phyloP scores from a whole-genome alignment of 2,329 filamentous ascomycete species.

The Coniosporium uncinatum region DNA sequence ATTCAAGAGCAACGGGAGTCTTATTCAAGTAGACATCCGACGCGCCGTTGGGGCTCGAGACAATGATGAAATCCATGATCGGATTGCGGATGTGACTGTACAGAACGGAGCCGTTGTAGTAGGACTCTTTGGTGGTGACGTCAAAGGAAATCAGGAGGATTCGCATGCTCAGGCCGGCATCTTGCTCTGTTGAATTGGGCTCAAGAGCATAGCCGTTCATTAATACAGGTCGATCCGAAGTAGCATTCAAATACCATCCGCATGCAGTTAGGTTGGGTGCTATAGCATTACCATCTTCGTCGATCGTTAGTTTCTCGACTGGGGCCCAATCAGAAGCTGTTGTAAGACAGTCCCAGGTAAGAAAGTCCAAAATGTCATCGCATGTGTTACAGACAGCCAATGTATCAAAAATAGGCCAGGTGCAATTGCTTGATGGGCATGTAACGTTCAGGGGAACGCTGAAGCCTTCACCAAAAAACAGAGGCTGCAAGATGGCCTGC shows the following conservation, averaged over 20 bases:
- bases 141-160: background rate
- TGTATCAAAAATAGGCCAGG: background rate
- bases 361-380: no score
- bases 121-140: background rate
- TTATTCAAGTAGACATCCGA: background rate
- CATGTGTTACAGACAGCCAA: background rate
- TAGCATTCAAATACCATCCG: constrained; percentile 6
- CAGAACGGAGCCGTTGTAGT: constrained; percentile 2
- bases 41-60: background rate
- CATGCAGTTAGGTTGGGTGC: constrained; percentile 1
- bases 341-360: no score
- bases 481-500: no score
- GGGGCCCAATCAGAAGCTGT: no score
- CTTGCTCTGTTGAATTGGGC: background rate
- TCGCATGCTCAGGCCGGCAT: background rate
- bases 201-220: constrained; percentile 5
- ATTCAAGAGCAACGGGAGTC: constrained; percentile 4
- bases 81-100: constrained; percentile 5
- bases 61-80: constrained; percentile 4
- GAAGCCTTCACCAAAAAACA: no score
- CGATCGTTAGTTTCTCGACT: no score
- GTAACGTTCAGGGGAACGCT: no score
- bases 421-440: background rate
- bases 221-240: background rate
- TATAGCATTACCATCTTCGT: no score